phyloP scores from a whole-genome alignment of 257 asterid genomes.

The Coffea eugenioides region DNA sequence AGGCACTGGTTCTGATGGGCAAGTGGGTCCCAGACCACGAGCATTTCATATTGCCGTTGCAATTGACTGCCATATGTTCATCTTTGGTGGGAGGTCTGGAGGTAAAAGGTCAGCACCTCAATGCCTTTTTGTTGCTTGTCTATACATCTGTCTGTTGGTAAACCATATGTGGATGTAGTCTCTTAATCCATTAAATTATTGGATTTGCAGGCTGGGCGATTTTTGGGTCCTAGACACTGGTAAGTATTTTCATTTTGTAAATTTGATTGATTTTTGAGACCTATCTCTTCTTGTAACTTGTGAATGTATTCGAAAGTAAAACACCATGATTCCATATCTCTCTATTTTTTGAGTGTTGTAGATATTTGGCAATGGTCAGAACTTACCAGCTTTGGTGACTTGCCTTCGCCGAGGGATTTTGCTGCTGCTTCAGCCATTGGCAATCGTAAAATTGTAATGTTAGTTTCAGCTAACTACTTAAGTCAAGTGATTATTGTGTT shows the following conservation, averaged over 20 bases:
- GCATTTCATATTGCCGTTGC: constrained; percentile 89
- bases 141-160: constrained; percentile 11
- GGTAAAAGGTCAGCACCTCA: constrained; percentile 56
- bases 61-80: constrained; percentile 92
- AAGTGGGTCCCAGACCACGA: constrained; percentile 78
- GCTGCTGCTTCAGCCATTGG: constrained; percentile 96
- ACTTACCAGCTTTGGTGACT: constrained; percentile 93
- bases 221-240: constrained; percentile 99
- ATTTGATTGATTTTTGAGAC: background rate
- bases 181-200: constrained; percentile 8
- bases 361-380: constrained; percentile 99
- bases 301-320: background rate
- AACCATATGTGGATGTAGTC: background rate
- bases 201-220: constrained; percentile 80
- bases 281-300: background rate
- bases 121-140: background rate
- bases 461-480: constrained; percentile 20
- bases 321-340: constrained; percentile 11
- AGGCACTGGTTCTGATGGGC: constrained; percentile 78
- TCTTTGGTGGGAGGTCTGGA: constrained; percentile 94
- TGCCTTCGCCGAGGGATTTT: constrained; percentile 95
- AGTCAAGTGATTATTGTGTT: constrained; percentile 18
- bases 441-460: constrained; percentile 90
- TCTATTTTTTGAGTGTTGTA: constrained; percentile 24
- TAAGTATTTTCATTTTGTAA: constrained; percentile 30